Evolutionary conservation across 495 filamentous ascomycete genomes (phyloP).

Genomic region (Penicillium ochrochloron): DNA sequence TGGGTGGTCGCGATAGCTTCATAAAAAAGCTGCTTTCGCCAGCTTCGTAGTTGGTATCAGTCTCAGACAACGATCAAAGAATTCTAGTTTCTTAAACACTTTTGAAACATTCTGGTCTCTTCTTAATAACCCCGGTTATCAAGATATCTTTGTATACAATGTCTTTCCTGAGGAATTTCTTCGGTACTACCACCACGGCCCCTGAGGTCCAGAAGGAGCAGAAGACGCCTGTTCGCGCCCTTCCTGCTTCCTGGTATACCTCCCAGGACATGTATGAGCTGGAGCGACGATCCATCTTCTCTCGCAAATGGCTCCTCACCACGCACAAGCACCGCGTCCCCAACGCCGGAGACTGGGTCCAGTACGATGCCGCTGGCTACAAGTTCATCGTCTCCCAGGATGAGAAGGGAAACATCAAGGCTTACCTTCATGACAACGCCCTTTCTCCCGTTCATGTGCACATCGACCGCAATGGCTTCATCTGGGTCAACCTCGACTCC

Average conservation of each 20-base stretch:
- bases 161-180: slow-evolving; percentile 39
- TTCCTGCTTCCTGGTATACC: slow-evolving; percentile 53
- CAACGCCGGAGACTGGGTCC: slow-evolving; percentile 50
- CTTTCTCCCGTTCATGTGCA: slow-evolving; percentile 46
- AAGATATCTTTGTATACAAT: slow-evolving; percentile 23
- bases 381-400: slow-evolving; percentile 50
- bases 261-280: slow-evolving; percentile 52
- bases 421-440: slow-evolving; percentile 50
- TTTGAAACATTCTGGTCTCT: background rate
- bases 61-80: background rate
- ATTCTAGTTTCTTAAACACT: background rate
- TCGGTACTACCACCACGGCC: slow-evolving; percentile 29
- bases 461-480: slow-evolving; percentile 50
- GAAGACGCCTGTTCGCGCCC: slow-evolving; percentile 38
- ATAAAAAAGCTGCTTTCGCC: slow-evolving; percentile 22
- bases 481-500: slow-evolving; percentile 54
- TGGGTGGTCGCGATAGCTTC: slow-evolving; percentile 23
- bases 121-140: slow-evolving; percentile 1
- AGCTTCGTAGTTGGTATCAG: slow-evolving; percentile 16
- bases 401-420: slow-evolving; percentile 49
- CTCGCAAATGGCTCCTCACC: slow-evolving; percentile 51
- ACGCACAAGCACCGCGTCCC: slow-evolving; percentile 52
- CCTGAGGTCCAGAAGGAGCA: slow-evolving; percentile 22
- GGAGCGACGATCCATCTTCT: slow-evolving; percentile 54
- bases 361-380: slow-evolving; percentile 50